phyloP scores from a whole-genome alignment of 352 stramenopile genomes.

The Phytopythium montanum region DNA sequence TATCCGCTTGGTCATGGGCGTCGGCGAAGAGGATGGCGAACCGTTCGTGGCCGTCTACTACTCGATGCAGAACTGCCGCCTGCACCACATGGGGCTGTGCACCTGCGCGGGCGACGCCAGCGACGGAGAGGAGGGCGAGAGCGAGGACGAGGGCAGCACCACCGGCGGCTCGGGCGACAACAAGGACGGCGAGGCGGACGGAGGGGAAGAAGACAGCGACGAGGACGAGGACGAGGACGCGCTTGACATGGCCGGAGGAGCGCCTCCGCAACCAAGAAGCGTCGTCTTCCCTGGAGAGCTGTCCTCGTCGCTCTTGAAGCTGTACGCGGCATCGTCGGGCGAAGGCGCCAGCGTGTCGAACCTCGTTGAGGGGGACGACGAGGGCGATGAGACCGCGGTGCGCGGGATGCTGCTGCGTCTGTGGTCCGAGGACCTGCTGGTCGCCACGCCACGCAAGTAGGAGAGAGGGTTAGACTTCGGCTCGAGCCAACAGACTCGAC shows the following conservation, averaged over 20 bases:
- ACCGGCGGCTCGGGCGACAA: constrained; percentile 17
- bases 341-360: constrained; percentile 30
- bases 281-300: constrained; percentile 66
- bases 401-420: constrained; percentile 80
- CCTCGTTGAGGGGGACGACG: constrained; percentile 27
- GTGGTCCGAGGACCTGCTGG: constrained; percentile 69
- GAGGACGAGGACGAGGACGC: constrained; percentile 28
- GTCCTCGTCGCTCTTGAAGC: constrained; percentile 56
- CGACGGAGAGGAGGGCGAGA: constrained; percentile 23
- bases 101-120: constrained; percentile 37
- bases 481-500: neutral
- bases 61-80: constrained; percentile 69
- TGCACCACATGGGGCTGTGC: constrained; percentile 83
- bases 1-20: constrained; percentile 58
- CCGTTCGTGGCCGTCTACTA: constrained; percentile 67
- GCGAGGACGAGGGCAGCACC: constrained; percentile 9
- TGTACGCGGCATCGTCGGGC: constrained; percentile 46
- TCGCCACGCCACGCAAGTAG: constrained; percentile 20
- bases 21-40: constrained; percentile 50
- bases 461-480: constrained; percentile 10
- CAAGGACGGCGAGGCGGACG: constrained; percentile 20
- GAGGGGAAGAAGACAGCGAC: constrained; percentile 19
- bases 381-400: constrained; percentile 53
- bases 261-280: constrained; percentile 42
- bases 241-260: constrained; percentile 27